Evolutionary conservation across 1,284 basidiomycete genomes (phyloP), one percentile per base, ranked within the genome.

Genomic region (Cryptococcus sp.): DNA sequence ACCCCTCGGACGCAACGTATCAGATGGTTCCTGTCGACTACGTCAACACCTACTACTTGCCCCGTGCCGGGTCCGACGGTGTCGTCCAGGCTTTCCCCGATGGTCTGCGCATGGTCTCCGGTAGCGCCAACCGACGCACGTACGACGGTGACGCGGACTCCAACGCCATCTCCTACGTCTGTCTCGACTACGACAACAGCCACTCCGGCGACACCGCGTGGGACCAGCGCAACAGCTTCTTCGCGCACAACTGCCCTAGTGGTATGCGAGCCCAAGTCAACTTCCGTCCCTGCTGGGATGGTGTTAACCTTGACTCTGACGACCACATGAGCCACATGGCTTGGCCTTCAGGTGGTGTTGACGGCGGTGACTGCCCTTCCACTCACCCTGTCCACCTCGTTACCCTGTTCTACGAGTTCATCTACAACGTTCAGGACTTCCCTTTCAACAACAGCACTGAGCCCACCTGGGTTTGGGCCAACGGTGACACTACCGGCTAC

Each of bases 251-350:
- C 56, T 77, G 75, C 62, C 72, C 77, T 15, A 62, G 71, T 30
- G 78, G 78, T 46, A 71, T 81, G 67, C 67, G 80, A 46, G 72
- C 76, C 22, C 79, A 80, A 61, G 71, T 80, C 51, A 68, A 73
- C 60, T 80, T 81, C 60, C 66, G 71, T 13, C 71, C 72, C 13
- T 81, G 80, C 65, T 82, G 81, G 81, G 79, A 82, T 54, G 81
- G 81, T 27, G 65, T 73, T 45, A 75, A 81, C 62, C 70, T 80
- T 54, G 78, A 81, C 60, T 78, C 76, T 15, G 42, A 71, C 2
- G 77, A 82, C 47, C 80, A 81, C 69, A 65, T 69, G 52, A 72
- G 69, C 0, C 78, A 81, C 70, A 76, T 81, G 67, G 73, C 80
- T 0, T 82, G 79, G 68, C 79, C 81, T 0, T 60, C 72, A 48